Percentiles rank a stretch among this genome's conserved stretches.
Conservation (phyloP, 805 yeast species). For the Kodamaea neixiangensis region DNA sequence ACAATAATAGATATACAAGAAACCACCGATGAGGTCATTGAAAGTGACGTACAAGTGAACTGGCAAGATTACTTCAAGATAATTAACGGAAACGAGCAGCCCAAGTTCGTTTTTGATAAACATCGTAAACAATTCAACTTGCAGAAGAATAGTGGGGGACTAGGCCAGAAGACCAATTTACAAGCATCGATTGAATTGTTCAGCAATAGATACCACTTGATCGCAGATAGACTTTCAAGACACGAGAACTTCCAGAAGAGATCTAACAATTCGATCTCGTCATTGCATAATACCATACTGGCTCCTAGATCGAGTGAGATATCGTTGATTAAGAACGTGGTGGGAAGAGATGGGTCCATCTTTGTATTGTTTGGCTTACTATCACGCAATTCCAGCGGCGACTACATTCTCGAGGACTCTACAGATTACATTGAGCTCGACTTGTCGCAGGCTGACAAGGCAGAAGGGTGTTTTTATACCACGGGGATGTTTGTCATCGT, state of each 20-base stretch:
- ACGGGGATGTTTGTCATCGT: slow-evolving; percentile 77
- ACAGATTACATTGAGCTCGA: slow-evolving; percentile 74
- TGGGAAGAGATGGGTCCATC: slow-evolving; percentile 79
- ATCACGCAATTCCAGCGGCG: slow-evolving; percentile 60
- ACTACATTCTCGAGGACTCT: slow-evolving; percentile 78
- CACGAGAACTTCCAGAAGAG: slow-evolving; percentile 71
- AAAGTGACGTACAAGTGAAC: slow-evolving; percentile 36
- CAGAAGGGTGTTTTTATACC: slow-evolving; percentile 65
- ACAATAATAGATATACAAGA: slow-evolving; percentile 17
- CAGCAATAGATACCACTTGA: slow-evolving; percentile 57
- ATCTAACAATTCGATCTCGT: slow-evolving; percentile 43
- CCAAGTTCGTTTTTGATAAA: slow-evolving; percentile 61
- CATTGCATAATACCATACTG: slow-evolving; percentile 25
- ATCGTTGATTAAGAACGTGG: slow-evolving; percentile 76
- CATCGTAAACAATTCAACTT: slow-evolving; percentile 61
- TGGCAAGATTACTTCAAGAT: slow-evolving; percentile 77
- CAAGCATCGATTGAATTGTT: slow-evolving; percentile 41
- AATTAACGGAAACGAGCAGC: slow-evolving; percentile 65
- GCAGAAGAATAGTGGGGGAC: slow-evolving; percentile 9
- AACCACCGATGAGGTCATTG: slow-evolving; percentile 6
- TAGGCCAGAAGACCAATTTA: slow-evolving; percentile 18
- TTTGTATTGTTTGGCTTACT: slow-evolving; percentile 81
- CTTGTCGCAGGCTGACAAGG: slow-evolving; percentile 58
- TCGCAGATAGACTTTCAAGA: slow-evolving; percentile 71
- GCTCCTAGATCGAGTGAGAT: slow-evolving; percentile 34